These are phyloP conservation scores for Euphrasia confusa DNA, from an alignment of 257 asterid genomes.

Conservation along the genomic window DNA sequence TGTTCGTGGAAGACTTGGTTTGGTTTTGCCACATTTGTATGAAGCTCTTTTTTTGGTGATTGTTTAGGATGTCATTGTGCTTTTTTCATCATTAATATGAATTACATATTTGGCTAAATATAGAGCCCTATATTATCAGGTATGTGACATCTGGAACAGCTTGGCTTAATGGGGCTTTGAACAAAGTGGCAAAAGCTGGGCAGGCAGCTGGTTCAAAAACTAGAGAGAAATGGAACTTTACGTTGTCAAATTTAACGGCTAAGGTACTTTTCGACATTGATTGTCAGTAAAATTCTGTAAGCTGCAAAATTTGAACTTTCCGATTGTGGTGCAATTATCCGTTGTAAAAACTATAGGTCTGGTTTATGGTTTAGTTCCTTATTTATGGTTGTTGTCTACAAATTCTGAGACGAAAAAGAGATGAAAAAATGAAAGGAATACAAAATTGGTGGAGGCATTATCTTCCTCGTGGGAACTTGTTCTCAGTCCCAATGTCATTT, in stretches of 20 bases:
- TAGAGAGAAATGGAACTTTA: slow-evolving; percentile 79
- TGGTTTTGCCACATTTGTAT: neutral
- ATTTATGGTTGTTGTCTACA: neutral
- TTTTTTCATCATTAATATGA: neutral
- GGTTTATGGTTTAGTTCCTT: neutral
- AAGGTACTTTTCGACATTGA: slow-evolving; percentile 43
- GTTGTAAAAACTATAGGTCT: neutral
- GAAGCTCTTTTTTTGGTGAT: neutral
- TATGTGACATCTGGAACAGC: slow-evolving; percentile 88
- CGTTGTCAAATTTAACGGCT: slow-evolving; percentile 73
- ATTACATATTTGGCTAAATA: neutral
- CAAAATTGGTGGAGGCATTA: neutral
- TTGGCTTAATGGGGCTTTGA: slow-evolving; percentile 92
- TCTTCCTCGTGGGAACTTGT: neutral
- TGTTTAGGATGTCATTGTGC: neutral
- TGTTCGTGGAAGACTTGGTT: neutral
- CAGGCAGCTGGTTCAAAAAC: slow-evolving; percentile 90
- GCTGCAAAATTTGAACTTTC: neutral
- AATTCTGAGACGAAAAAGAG: neutral
- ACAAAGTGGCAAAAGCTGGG: slow-evolving; percentile 85
- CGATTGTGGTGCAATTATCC: neutral
- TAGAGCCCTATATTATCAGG: slow-evolving; percentile 35
- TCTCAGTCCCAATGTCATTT: neutral
- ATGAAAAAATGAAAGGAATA: neutral
- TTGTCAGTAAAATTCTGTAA: neutral